phyloP scores from a whole-genome alignment of 495 filamentous ascomycete species.

The Penicillium cataractarum region DNA sequence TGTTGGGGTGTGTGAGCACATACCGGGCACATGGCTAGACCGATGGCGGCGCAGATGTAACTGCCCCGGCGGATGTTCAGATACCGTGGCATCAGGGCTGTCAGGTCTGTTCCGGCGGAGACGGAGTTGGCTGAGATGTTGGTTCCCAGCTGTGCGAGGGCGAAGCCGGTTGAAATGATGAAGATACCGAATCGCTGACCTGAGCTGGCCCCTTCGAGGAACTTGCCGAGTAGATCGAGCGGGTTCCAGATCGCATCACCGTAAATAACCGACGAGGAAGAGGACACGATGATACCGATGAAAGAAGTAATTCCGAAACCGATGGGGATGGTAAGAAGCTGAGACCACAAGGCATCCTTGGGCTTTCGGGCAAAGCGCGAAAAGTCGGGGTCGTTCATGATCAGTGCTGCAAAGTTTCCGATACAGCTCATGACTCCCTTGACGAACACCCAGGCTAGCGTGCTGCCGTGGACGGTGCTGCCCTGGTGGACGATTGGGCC shows the following conservation, averaged over 20 bases:
- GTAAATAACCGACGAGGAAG: slow-evolving; percentile 79
- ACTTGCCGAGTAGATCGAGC: slow-evolving; percentile 70
- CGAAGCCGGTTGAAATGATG: slow-evolving; percentile 79
- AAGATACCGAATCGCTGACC: slow-evolving; percentile 87
- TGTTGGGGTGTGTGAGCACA: slow-evolving; percentile 4
- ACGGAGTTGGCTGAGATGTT: slow-evolving; percentile 94
- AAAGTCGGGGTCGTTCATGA: slow-evolving; percentile 84
- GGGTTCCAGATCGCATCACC: slow-evolving; percentile 85
- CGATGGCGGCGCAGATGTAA: slow-evolving; percentile 83
- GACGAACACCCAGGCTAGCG: slow-evolving; percentile 79
- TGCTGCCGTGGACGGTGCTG: slow-evolving; percentile 63
- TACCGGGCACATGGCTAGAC: slow-evolving; percentile 83
- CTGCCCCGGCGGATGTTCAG: slow-evolving; percentile 89
- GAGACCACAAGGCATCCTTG: slow-evolving; percentile 83
- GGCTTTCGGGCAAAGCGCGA: slow-evolving; percentile 82
- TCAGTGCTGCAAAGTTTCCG: slow-evolving; percentile 88
- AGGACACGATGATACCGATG: slow-evolving; percentile 92
- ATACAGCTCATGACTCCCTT: slow-evolving; percentile 86
- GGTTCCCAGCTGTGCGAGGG: slow-evolving; percentile 86
- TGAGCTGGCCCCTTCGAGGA: slow-evolving; percentile 74
- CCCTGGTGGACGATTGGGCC: slow-evolving; percentile 83
- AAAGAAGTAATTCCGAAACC: slow-evolving; percentile 90
- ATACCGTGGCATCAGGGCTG: slow-evolving; percentile 83
- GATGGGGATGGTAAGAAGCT: slow-evolving; percentile 82
- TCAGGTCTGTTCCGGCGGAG: slow-evolving; percentile 89